Evolutionary conservation across 2,329 filamentous ascomycete genomes (phyloP), one percentile per base, ranked within the genome.

Genomic region (Diplodia seriata): DNA sequence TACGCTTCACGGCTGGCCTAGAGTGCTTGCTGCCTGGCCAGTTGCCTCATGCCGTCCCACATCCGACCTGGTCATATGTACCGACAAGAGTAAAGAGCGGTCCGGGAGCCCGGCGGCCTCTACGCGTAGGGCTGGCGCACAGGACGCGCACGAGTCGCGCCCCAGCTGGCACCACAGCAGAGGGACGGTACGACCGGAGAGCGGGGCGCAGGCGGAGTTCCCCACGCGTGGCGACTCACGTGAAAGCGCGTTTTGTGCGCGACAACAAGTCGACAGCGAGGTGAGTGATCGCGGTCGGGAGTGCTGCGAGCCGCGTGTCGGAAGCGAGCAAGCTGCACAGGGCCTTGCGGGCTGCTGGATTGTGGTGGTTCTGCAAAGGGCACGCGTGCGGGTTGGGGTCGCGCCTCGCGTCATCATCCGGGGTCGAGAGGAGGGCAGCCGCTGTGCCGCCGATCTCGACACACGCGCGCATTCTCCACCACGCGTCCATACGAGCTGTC

Each of bases 101-200:
- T 31, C 56, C 57, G 26, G 26, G 15, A 29, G 31, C 18, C 8
- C 15, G 18, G 26, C 18, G 15, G 57, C 23, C 57, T 62, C 26
- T 9, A 50, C 40, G 36, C 26, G 18, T 61, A 62, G 57, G 57
- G 57, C 57, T 62, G 57, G 47, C 23, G 57, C 31, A 62, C 40
- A 62, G 29, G 47, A 62, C 40, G 40, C 57, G 57, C 57, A 49
- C 18, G 57, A 62, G 40, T 62, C 57, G 57, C 57, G 57, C 57
- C 26, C 33, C 57, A 33, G 55, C 36, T 23, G 23, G 38, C 9
- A 50, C 15, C n/a, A 7, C 23, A 18, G 6, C 20, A 29, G 54
- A 8, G 9, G 38, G 56, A 38, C 55, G 29, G 56, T 29, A 47
- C 36, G 14, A 29, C 55, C 20, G 38, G 56, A 26, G 36, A 38